Evolutionary conservation across 2,329 filamentous ascomycete genomes (phyloP).

Genomic region (Curvularia eragrostidis): DNA sequence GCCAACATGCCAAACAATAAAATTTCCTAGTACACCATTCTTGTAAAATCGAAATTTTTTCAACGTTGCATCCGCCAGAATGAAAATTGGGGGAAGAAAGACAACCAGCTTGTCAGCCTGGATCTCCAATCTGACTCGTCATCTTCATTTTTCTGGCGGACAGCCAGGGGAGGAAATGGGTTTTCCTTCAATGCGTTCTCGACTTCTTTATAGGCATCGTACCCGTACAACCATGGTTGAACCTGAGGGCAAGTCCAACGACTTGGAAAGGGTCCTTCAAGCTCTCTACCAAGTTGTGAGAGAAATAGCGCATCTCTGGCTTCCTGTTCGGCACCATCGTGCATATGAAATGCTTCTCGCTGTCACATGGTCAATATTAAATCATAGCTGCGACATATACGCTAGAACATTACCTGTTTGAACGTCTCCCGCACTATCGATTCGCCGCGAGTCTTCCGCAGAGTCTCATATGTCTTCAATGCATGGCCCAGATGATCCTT

Average conservation of each 20-base stretch:
- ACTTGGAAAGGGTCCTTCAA: conserved; percentile 14
- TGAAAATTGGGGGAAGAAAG: background rate
- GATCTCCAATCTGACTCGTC: background rate
- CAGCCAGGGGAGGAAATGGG: background rate
- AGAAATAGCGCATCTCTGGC: conserved; percentile 63
- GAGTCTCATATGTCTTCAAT: conserved; percentile 51
- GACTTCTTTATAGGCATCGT: conserved; percentile 27
- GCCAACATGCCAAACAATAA: no score
- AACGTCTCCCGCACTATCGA: conserved; percentile 3
- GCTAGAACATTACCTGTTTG: conserved; percentile 27
- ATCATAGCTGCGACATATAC: background rate
- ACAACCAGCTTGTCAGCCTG: background rate
- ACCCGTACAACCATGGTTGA: conserved; percentile 29
- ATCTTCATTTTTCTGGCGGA: background rate
- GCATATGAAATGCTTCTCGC: conserved; percentile 48
- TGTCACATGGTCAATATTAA: background rate
- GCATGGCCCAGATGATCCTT: conserved; percentile 43
- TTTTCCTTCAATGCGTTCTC: background rate
- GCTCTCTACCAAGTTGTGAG: conserved; percentile 6
- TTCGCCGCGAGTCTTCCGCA: conserved; percentile 55
- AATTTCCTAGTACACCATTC: no score
- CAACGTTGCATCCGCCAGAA: background rate
- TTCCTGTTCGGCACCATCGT: conserved; percentile 61
- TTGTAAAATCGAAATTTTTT: no score
- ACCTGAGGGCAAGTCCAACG: conserved; percentile 23